Evolutionary conservation across 306 rosid species (phyloP), one percentile per base, ranked within the genome.

Genomic region (Mimosa bimucronata): DNA sequence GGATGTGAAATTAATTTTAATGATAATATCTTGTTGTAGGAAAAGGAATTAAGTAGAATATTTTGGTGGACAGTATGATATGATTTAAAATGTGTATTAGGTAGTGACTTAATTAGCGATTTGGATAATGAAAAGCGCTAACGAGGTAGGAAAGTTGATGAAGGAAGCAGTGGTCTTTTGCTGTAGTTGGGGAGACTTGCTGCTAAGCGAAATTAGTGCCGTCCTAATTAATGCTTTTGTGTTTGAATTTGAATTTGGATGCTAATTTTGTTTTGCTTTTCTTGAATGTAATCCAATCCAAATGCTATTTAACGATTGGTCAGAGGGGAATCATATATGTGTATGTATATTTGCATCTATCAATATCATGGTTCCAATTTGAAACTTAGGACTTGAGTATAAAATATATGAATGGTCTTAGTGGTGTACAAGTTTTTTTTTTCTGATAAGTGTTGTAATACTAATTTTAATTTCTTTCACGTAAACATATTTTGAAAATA

Each of bases 61-160:
- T 21, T 40, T 26, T 40, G 6, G 21, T 48, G 18, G 58, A 44
- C 46, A 55, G 64, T 78, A 38, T 19, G 70, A 11, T 78, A 38
- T 19, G 70, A 11, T 76, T 80, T 79, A 9, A 25, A 58, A 66
- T 83, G 64, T 83, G 81, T 57, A 70, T 75, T 79, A 68, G 65
- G 61, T 60, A 58, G 40, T 71, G 21, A 58, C 70, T 75, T 62
- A 53, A 52, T 18, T 73, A 73, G 74, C 86, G 83, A 50, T 73
- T 77, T 77, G 64, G 68, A 38, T 69, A 9, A 21, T 41, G 72
- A 10, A 68, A 40, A 10, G 73, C 10, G 16, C 73, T 44, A 12
- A 71, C 30, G 68, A 66, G 48, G 26, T 12, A 16, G 74, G 29
- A 18, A 68, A 38, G 65, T 76, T 66, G 29, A 34, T 37, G 45